Evolutionary conservation across 495 filamentous ascomycete genomes (phyloP).

Genomic region (Tuber microsphaerosporum): DNA sequence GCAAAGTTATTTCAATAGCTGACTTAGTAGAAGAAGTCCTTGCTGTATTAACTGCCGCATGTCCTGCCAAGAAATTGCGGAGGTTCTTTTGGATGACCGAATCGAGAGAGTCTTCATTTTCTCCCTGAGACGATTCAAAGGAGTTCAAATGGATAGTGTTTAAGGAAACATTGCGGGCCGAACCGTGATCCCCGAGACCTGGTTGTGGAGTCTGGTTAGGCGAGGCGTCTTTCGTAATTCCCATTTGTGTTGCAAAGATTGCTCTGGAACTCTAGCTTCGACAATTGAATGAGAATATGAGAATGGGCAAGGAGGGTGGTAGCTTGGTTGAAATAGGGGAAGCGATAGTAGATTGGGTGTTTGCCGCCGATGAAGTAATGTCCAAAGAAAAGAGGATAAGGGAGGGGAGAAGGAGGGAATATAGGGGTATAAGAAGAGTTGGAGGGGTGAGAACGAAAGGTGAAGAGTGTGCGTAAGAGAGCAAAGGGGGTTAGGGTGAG

Average conservation of each 20-base stretch:
- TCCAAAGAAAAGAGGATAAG: background rate
- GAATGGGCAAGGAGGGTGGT: background rate
- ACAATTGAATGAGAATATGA: background rate
- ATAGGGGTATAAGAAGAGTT: background rate
- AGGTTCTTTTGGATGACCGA: background rate
- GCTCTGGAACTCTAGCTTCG: background rate
- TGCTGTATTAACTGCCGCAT: background rate
- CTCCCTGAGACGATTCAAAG: background rate
- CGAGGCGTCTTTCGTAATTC: background rate
- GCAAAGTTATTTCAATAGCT: background rate
- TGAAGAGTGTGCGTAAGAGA: background rate
- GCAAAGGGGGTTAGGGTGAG: background rate
- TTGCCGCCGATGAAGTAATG: background rate
- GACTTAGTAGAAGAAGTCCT: background rate
- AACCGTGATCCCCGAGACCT: background rate
- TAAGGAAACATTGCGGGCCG: background rate
- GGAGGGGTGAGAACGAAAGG: background rate
- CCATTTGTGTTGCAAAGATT: background rate
- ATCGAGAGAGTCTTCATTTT: background rate
- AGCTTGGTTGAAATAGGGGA: background rate
- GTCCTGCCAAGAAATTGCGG: background rate
- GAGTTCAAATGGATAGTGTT: background rate
- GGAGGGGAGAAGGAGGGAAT: background rate
- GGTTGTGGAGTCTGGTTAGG: background rate
- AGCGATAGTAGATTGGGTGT: background rate